These are phyloP conservation scores for Nematocida sp. DNA, from an alignment of 371 early-diverging fungal species.

Conservation along the genomic window DNA sequence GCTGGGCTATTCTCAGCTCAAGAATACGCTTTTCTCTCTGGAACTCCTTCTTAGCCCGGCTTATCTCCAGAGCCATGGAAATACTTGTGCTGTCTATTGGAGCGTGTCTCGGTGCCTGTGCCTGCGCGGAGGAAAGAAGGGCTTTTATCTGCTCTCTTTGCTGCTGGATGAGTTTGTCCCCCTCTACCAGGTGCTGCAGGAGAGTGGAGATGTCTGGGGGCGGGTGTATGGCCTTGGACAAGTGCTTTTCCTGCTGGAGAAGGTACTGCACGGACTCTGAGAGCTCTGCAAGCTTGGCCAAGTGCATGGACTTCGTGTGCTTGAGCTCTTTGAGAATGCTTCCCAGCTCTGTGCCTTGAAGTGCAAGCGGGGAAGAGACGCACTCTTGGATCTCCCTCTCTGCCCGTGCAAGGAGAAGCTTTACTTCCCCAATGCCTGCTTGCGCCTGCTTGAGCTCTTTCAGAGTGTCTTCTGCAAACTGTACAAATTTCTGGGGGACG, in stretches of 20 bases:
- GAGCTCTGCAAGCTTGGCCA: background rate
- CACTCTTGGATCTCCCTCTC: background rate
- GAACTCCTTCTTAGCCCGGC: slow-evolving; percentile 13
- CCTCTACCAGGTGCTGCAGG: slow-evolving; percentile 39
- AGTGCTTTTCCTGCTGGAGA: slow-evolving; percentile 22
- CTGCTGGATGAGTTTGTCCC: slow-evolving; percentile 37
- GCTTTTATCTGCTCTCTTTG: slow-evolving; percentile 58
- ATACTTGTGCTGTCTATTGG: background rate
- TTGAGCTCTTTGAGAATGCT: slow-evolving; percentile 1
- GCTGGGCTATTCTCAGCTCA: slow-evolving; percentile 40
- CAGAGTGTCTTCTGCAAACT: background rate
- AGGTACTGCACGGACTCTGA: slow-evolving; percentile 10
- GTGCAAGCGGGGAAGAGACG: background rate
- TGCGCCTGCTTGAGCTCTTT: background rate
- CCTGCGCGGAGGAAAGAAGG: slow-evolving; percentile 4
- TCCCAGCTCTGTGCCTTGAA: background rate
- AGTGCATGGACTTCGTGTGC: background rate
- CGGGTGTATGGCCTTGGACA: slow-evolving; percentile 10
- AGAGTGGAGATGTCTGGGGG: slow-evolving; percentile 19
- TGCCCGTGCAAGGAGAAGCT: background rate
- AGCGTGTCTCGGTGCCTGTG: background rate
- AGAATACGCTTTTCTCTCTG: slow-evolving; percentile 46
- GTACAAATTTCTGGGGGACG: background rate
- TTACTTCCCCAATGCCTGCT: background rate
- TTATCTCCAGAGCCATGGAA: slow-evolving; percentile 29